Evolutionary conservation across 208 protist genomes (phyloP), one percentile per base, ranked within the genome.

Genomic region (Leishmania tarentolae): DNA sequence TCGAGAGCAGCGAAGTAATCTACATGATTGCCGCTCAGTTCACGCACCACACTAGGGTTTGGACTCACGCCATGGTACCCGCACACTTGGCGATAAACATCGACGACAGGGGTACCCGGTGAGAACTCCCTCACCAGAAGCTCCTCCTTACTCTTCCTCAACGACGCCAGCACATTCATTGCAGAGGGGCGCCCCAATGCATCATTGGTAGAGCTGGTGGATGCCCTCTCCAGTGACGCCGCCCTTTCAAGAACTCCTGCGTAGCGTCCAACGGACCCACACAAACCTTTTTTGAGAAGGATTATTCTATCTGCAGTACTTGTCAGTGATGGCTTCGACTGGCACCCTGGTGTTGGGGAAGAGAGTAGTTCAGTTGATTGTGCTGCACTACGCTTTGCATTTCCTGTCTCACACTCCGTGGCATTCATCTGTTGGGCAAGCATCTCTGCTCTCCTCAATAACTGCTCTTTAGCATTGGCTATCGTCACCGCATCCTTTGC

Each of bases 1-100:
- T 94, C 87, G 35, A 94, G 82, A 24, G 66, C 75, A 24, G 59
- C 78, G n/a, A 92, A 76, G 77, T 52, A 86, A 19, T 70, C 63
- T 21, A 66, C 80, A 28, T 57, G 44, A 21, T 31, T 80, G 17
- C 69, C 37, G 5, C 70, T 78, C 13, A 92, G 72, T 28, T 76
- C 42, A 11, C 79, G 82, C 13, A 86, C 24, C 31, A 92, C 61
- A 40, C 75, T 84, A 0, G 76, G 79, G 78, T 87, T 92, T 6
- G 84, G 80, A 21, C 65, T 77, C 7, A 92, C 72, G 1, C 86
- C 84, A 37, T 81, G 76, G 46, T 57, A 78, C 4, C 44, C 56
- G 57, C 89, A 92, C 15, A 84, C 79, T 19, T 50, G 31, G 28
- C 31, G 31, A 80, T 92, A 92, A 31, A 86, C 80, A 24, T 89